phyloP scores from a whole-genome alignment of 129 eudicot genomes.

The Pulicaria dysenterica region DNA sequence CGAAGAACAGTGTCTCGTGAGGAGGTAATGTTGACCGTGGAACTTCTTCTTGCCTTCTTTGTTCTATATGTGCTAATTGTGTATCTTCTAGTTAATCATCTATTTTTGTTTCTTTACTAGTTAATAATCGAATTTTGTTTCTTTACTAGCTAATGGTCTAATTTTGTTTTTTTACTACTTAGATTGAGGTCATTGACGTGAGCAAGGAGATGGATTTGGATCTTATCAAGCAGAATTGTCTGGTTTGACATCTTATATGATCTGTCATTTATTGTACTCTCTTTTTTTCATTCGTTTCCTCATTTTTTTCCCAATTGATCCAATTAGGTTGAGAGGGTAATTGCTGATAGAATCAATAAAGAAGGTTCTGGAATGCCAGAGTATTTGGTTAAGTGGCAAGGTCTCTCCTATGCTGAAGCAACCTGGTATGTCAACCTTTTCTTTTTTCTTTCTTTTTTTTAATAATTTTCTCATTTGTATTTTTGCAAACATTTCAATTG shows the following conservation, averaged over 20 bases:
- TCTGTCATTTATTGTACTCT: slow-evolving; percentile 13
- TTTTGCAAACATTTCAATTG: no score
- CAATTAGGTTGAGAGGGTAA: slow-evolving; percentile 89
- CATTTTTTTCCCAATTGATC: neutral
- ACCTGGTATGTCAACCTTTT: slow-evolving; percentile 61
- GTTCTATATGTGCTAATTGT: neutral
- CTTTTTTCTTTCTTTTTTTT: no score
- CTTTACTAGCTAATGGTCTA: neutral
- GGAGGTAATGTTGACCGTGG: slow-evolving; percentile 61
- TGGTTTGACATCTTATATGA: slow-evolving; percentile 46
- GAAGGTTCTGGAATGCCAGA: slow-evolving; percentile 64
- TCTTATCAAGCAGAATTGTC: slow-evolving; percentile 91
- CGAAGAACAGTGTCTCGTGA: slow-evolving; percentile 87
- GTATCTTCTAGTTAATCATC: neutral
- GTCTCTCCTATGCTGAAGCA: slow-evolving; percentile 98
- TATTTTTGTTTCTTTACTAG: neutral
- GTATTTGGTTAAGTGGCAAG: slow-evolving; percentile 98
- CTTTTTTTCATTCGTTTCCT: no score
- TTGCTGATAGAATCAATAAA: slow-evolving; percentile 75
- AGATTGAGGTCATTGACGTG: slow-evolving; percentile 98
- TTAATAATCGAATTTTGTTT: no score
- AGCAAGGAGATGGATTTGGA: slow-evolving; percentile 99
- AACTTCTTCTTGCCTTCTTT: neutral
- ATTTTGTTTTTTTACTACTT: slow-evolving; percentile 9
- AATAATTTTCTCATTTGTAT: no score